Evolutionary conservation across 768 basidiomycete genomes (phyloP).

Genomic region (Cystoderma amianthinum): DNA sequence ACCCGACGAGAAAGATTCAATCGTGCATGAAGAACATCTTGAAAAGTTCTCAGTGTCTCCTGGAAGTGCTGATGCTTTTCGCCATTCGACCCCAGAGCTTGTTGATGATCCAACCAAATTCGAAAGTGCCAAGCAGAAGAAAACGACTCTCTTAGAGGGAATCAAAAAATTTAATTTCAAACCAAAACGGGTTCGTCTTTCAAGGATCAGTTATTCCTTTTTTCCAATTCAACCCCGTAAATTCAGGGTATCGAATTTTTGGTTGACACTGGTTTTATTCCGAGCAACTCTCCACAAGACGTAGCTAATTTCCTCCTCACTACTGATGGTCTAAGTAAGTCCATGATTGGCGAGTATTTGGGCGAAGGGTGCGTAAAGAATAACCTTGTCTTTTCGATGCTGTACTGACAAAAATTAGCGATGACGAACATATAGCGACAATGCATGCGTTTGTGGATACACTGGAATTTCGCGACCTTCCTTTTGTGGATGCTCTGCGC

Average conservation of each 20-base stretch:
- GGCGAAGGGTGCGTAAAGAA: constrained; percentile 86
- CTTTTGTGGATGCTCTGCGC: constrained; percentile 87
- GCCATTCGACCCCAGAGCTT: constrained; percentile 71
- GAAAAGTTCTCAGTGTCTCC: constrained; percentile 34
- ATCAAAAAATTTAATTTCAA: constrained; percentile 98
- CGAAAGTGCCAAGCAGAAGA: constrained; percentile 94
- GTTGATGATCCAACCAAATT: constrained; percentile 89
- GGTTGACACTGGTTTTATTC: constrained; percentile 82
- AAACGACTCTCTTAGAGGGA: constrained; percentile 90
- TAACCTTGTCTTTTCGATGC: constrained; percentile 1
- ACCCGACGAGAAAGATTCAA: constrained; percentile 37
- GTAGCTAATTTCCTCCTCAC: constrained; percentile 80
- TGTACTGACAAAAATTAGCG: constrained; percentile 37
- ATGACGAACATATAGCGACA: constrained; percentile 81
- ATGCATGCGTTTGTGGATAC: constrained; percentile 98
- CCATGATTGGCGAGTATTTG: constrained; percentile 96
- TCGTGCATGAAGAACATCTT: constrained; percentile 51
- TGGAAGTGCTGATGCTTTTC: constrained; percentile 46
- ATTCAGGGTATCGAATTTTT: constrained; percentile 83
- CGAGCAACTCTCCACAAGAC: constrained; percentile 61
- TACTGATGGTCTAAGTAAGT: constrained; percentile 91
- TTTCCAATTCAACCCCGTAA: neutral
- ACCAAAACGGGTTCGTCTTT: constrained; percentile 76
- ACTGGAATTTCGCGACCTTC: constrained; percentile 75
- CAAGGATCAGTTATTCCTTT: neutral